A percentile compares a stretch with the other conserved stretches of the same genome.
Evolutionary conservation across 805 yeast genomes (phyloP).

Genomic region (Hanseniaspora thailandica): DNA sequence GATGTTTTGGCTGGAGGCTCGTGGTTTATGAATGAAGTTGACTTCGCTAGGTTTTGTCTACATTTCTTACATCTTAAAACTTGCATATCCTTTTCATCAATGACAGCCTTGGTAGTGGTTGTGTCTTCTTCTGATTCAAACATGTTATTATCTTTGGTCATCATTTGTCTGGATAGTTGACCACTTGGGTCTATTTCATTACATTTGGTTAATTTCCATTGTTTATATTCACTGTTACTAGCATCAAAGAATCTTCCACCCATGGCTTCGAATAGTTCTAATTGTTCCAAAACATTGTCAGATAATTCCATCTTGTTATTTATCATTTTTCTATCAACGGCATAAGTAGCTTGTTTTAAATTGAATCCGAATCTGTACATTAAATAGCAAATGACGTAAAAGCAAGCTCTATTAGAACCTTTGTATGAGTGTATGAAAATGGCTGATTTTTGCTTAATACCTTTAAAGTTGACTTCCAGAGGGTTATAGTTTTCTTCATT

Average conservation of each 20-base stretch:
- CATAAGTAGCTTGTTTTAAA: conserved; percentile 55
- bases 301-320: conserved; percentile 52
- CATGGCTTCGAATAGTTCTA: conserved; percentile 46
- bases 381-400: conserved; percentile 75
- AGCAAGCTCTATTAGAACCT: conserved; percentile 83
- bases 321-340: conserved; percentile 51
- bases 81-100: conserved; percentile 25
- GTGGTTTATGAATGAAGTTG: conserved; percentile 53
- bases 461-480: conserved; percentile 23
- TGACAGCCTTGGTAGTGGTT: conserved; percentile 13
- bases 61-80: conserved; percentile 72
- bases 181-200: conserved; percentile 33
- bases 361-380: conserved; percentile 62
- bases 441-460: conserved; percentile 31
- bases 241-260: conserved; percentile 28
- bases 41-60: conserved; percentile 55
- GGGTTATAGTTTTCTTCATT: conserved; percentile 29
- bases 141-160: conserved; percentile 26
- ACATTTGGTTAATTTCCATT: conserved; percentile 30
- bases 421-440: conserved; percentile 71
- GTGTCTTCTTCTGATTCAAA: conserved; percentile 23
- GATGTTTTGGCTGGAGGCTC: conserved; percentile 54
- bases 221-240: conserved; percentile 32
- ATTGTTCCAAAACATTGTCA: conserved; percentile 59
- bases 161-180: conserved; percentile 25